Evolutionary conservation across 805 yeast genomes (phyloP), one percentile per base, ranked within the genome.

Genomic region (Nakazawaea pomicola): DNA sequence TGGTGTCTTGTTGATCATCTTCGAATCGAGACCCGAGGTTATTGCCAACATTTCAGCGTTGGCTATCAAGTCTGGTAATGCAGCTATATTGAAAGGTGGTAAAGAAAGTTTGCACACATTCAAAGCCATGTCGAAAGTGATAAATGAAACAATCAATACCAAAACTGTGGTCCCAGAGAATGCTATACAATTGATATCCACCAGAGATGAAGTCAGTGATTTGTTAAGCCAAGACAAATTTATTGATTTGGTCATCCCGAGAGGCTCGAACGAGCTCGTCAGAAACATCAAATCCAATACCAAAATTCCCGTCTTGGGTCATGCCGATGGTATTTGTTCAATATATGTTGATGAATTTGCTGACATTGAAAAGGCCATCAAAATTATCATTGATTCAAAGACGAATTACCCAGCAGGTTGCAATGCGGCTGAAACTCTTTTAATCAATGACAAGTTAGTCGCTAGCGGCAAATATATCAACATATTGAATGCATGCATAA

Each of bases 381-480:
- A 77, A 43, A 77, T 93, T 23, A 70, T 79, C 4, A 75, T 87
- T 20, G 99, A 93, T 61, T 75, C 96, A 4, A 93, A 93, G 63
- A 88, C 96, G 0, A 90, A 89, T 61, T 93, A 93, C 58, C 97
- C 98, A 36, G 99, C 99, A 10, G 99, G 96, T n/a, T 93, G 99
- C 62, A 93, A 93, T 59, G 97, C 99, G 6, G 91, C 78, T 41
- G 99, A 93, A 61, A 87, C 93, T 25, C 62, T 93, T 23, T 70
- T 93, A 43, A 62, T 95, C 35, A 74, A 83, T 60, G 63, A 68
- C 38, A 56, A 50, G 44, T 58, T 58, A 49, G 67, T 56, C 40
- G 46, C 58, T 2, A 45, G 41, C n/a, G 38, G 38, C 10, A 25
- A 32, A 15, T 33, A 16, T 16, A 15, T 24, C 8, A 41, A 46